Evolutionary conservation across 2,329 filamentous ascomycete species (phyloP), one percentile per base, ranked within the genome.

Genomic region (Ophiostoma himal-ulmi): DNA sequence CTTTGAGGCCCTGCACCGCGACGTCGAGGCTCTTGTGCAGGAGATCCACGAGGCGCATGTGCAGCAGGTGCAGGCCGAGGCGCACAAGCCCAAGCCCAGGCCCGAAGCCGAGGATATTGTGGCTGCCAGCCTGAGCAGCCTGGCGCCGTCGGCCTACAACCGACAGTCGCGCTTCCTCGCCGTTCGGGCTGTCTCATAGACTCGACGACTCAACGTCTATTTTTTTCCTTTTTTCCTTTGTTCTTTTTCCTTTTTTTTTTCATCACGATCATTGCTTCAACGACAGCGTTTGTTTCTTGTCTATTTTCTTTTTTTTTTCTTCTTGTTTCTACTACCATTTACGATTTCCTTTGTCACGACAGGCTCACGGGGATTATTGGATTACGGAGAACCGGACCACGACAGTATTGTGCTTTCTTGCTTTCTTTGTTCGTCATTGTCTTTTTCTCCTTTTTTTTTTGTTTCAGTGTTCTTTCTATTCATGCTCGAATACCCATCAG

Each of bases 1-100:
- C 73, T 80, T 87, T 2, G 80, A 80, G 10, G 78, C 78, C 22
- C 77, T 87, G 10, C 78, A 83, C 71, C 76, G 77, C 30, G 84
- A 87, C 72, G 85, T 84, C 2, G 83, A 85, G 76, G 79, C 80
- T 0, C 78, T 87, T 26, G 83, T 87, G 17, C 82, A 85, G 74
- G 81, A 84, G 79, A 79, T 86, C 37, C 79, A 85, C 22, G 83
- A 85, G 68, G 83, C 82, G 22, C 82, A 85, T 74, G 52, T 71
- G 69, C 62, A 68, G 68, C 71, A 74, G 73, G 70, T 67, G 4
- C 72, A 73, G 44, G 67, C 67, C 0, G 72, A 70, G 34, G 37
- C 64, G 66, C 48, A 67, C 39, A 69, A 67, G 3, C 30, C 71
- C 1, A 17, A 30, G 34, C 68, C 71, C 1, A 17, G 30, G 34